A percentile compares a stretch with the other conserved stretches of the same genome.
phyloP scores from a whole-genome alignment of 2,329 filamentous ascomycete genomes.

The Metarhizium rileyi region DNA sequence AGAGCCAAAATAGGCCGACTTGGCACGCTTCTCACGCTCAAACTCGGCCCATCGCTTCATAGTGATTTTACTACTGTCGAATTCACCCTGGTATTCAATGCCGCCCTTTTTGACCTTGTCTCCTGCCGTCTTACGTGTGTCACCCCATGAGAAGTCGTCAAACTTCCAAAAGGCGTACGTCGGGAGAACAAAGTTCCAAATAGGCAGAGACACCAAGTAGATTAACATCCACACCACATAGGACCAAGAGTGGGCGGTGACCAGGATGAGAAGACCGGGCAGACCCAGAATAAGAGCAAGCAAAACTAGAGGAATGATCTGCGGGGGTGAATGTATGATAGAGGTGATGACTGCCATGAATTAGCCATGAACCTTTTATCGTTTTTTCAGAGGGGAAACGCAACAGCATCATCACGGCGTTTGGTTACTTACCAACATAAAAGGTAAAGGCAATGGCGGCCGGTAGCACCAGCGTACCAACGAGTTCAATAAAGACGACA shows the following conservation, averaged over 20 bases:
- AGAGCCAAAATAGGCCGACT: slow-evolving; percentile 40
- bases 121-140: slow-evolving; percentile 89
- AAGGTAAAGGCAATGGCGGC: slow-evolving; percentile 96
- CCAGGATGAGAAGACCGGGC: slow-evolving; percentile 79
- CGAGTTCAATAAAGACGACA: slow-evolving; percentile 87
- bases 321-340: slow-evolving; percentile 65
- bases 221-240: slow-evolving; percentile 97
- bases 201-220: slow-evolving; percentile 82
- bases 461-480: slow-evolving; percentile 88
- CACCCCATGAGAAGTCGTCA: slow-evolving; percentile 98
- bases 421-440: slow-evolving; percentile 67
- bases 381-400: too few relatives aligned
- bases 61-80: slow-evolving; percentile 96
- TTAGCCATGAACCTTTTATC: slow-evolving; percentile 6
- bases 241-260: slow-evolving; percentile 86
- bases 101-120: slow-evolving; percentile 82
- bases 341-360: slow-evolving; percentile 68
- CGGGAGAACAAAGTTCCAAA: slow-evolving; percentile 97
- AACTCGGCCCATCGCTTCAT: slow-evolving; percentile 99
- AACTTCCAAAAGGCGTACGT: slow-evolving; percentile 99
- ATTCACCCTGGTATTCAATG: slow-evolving; percentile 85
- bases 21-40: slow-evolving; percentile 54
- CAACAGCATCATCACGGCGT: background rate
- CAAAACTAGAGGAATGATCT: slow-evolving; percentile 83
- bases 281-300: slow-evolving; percentile 87